Evolutionary conservation across 768 basidiomycete species (phyloP).

Genomic region (Termitomyces sp.): DNA sequence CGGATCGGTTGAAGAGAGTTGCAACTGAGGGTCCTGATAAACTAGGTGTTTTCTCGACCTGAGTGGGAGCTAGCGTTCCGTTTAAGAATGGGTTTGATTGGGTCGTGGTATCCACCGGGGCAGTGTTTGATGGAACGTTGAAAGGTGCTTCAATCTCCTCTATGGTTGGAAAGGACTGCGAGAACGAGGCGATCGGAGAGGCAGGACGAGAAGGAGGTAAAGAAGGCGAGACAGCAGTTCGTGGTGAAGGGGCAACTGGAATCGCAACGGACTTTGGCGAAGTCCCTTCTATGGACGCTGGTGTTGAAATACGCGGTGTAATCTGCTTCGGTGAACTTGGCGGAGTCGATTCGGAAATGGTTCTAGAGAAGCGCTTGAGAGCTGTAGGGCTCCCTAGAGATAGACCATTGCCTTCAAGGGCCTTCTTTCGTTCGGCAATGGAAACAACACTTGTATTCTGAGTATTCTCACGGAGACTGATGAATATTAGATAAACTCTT

Average conservation of each 20-base stretch:
- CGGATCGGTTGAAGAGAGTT: constrained; percentile 60
- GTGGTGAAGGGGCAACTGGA: constrained; percentile 44
- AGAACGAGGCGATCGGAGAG: constrained; percentile 61
- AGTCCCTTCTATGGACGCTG: constrained; percentile 22
- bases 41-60: constrained; percentile 36
- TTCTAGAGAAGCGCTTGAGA: constrained; percentile 57
- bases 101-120: constrained; percentile 30
- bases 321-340: constrained; percentile 37
- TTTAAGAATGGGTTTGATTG: constrained; percentile 1
- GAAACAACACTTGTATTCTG: constrained; percentile 33
- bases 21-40: constrained; percentile 51
- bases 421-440: constrained; percentile 79
- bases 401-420: constrained; percentile 71
- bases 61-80: constrained; percentile 19
- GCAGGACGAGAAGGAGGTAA: constrained; percentile 68
- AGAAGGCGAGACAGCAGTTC: constrained; percentile 66
- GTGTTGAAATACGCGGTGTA: constrained; percentile 26
- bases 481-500: constrained; percentile 5
- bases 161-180: constrained; percentile 70
- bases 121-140: constrained; percentile 45
- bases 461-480: constrained; percentile 15
- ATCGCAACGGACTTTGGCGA: constrained; percentile 29
- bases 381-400: constrained; percentile 36
- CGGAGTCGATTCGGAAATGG: constrained; percentile 40
- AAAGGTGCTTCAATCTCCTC: constrained; percentile 64